phyloP scores from a whole-genome alignment of 2,329 filamentous ascomycete genomes.

The Calonectria pseudoreteaudii region DNA sequence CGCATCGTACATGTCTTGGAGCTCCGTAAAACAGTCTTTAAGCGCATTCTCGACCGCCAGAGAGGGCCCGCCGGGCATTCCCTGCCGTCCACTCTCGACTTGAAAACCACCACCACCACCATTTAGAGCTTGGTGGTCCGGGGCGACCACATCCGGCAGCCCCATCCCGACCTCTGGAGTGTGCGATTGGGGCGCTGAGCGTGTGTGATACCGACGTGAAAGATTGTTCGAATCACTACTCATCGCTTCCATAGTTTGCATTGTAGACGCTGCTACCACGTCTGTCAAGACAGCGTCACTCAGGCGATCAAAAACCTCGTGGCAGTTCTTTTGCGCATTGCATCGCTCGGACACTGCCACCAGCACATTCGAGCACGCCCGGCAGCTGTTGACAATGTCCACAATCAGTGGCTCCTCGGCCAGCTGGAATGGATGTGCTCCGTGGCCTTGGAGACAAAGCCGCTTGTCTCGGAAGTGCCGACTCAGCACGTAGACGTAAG shows the following conservation, averaged over 20 bases:
- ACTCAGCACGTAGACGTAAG: conserved; percentile 56
- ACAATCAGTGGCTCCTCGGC: conserved; percentile 51
- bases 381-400: conserved; percentile 56
- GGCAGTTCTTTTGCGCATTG: conserved; percentile 53
- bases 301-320: conserved; percentile 56
- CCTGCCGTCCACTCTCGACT: not conserved
- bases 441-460: conserved; percentile 25
- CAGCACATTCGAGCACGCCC: conserved; percentile 57
- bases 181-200: not conserved
- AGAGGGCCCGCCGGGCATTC: not conserved
- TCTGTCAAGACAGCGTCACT: conserved; percentile 57
- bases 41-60: conserved; percentile 25
- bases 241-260: not conserved
- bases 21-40: conserved; percentile 29
- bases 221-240: not conserved
- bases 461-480: conserved; percentile 49
- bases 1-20: conserved; percentile 37
- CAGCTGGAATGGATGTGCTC: conserved; percentile 30
- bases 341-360: conserved; percentile 58
- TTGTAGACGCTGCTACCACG: not conserved
- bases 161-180: not conserved
- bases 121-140: not conserved
- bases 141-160: not conserved
- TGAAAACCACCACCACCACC: not conserved
- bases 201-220: not conserved